Evolutionary conservation across 169 alveolate genomes (phyloP), one percentile per base, ranked within the genome.

Genomic region (Plasmodium inui): DNA sequence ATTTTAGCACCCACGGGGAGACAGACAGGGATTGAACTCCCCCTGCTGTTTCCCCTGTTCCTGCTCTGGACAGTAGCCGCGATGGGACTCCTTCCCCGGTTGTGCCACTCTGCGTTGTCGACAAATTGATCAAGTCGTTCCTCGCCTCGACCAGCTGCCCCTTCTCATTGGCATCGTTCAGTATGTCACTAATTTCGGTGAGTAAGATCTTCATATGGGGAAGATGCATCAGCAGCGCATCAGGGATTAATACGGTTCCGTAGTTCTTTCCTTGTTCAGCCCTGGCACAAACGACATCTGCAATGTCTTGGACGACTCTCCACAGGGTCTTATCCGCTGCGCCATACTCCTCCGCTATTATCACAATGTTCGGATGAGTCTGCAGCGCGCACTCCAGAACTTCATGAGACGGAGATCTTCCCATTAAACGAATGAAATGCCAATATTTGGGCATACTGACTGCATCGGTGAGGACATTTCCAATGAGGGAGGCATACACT

Each of bases 381-480:
- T 98, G 98, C 41, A 99, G 94, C 10, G 99, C 99, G 72, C 99
- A 97, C 92, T 99, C 99, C 41, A 98, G 94, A 28, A 98, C 99
- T 81, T 98, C 98, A 95, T 98, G 98, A 4, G 99, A 97, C 10
- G 99, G 99, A 92, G 98, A 99, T 84, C 99, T 97, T 84, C 99
- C 99, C 99, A 99, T 98, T 78, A 99, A 96, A 94, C 99, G 98
- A 72, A 98, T 98, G 95, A 99, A 98, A 86, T 99, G 99, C 99
- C 99, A 99, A 93, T 99, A 99, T 95, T 99, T 99, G 12, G 99
- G 99, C 98, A 99, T 99, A 32, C 99, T 97, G 2, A 99, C 99
- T 26, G 99, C 99, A 95, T 99, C 99, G 78, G 99, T 98, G 82
- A 98, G 97, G 34, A 98, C 99, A 96, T 99, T 99, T 86, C 99